Evolutionary conservation across 2,329 filamentous ascomycete species (phyloP).

Genomic region (Pseudophaeomoniella oleicola): DNA sequence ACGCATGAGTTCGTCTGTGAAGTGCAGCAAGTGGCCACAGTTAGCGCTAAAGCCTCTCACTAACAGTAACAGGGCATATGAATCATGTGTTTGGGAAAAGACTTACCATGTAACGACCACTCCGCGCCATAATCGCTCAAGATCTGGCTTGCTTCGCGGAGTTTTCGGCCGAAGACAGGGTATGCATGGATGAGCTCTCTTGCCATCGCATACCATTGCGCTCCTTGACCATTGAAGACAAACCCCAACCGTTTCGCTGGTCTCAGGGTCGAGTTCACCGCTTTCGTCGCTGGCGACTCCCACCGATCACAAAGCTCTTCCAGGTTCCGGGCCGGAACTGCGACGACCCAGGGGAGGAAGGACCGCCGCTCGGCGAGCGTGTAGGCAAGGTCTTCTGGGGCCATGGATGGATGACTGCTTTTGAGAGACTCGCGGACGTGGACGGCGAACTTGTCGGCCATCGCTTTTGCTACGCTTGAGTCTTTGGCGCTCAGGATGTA

Average conservation of each 20-base stretch:
- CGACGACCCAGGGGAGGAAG: neutral
- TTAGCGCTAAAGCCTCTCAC: no score
- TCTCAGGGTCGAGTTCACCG: no score
- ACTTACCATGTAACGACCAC: conserved; percentile 1
- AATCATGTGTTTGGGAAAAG: no score
- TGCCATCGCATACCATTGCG: conserved; percentile 7
- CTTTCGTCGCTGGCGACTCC: neutral
- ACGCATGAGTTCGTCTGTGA: conserved; percentile 1
- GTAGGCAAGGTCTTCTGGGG: neutral
- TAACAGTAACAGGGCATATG: no score
- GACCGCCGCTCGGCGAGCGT: neutral
- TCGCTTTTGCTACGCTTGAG: no score
- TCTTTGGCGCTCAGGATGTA: no score
- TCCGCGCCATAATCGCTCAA: neutral
- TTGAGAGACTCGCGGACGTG: no score
- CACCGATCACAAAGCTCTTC: neutral
- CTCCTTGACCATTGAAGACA: conserved; percentile 8
- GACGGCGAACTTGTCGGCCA: no score
- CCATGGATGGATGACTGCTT: no score
- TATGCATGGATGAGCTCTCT: conserved; percentile 10
- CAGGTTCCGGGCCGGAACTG: neutral
- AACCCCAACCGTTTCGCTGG: conserved; percentile 2
- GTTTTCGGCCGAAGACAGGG: conserved; percentile 8
- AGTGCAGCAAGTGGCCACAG: no score
- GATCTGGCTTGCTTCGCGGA: conserved; percentile 4